phyloP scores from a whole-genome alignment of 2,329 filamentous ascomycete genomes.

The Paramyrothecium roridum region DNA sequence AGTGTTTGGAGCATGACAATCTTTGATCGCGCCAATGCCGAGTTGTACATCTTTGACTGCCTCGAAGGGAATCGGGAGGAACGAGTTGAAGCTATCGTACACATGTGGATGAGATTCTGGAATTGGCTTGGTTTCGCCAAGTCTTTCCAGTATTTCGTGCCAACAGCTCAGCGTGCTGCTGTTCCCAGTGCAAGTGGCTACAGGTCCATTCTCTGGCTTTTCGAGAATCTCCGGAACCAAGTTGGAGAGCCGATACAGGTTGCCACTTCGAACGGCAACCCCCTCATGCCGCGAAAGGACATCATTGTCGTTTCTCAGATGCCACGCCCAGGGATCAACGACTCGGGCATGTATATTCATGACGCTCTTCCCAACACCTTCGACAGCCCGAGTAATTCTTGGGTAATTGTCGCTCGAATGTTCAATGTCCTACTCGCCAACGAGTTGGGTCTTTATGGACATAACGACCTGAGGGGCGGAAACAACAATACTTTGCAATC shows the following conservation, averaged over 20 bases:
- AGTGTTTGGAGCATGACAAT: slow-evolving; percentile 16
- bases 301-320: background rate
- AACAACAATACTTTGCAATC: background rate
- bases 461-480: background rate
- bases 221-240: slow-evolving; percentile 11
- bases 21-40: slow-evolving; percentile 12
- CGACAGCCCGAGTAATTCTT: background rate
- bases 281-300: background rate
- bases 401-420: background rate
- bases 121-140: slow-evolving; percentile 10
- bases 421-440: background rate
- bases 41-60: slow-evolving; percentile 16
- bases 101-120: slow-evolving; percentile 16
- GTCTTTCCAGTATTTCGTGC: slow-evolving; percentile 14
- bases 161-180: background rate
- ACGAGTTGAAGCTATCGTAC: slow-evolving; percentile 9
- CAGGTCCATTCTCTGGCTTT: slow-evolving; percentile 9
- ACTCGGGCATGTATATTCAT: background rate
- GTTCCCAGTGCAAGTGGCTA: slow-evolving; percentile 9
- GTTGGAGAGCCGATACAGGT: slow-evolving; percentile 9
- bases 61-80: background rate
- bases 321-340: background rate
- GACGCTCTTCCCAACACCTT: background rate
- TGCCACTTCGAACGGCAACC: background rate
- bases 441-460: background rate